These are phyloP conservation scores for Xylaria sp. DNA, from an alignment of 2,329 filamentous ascomycete genomes.

Conservation along the genomic window DNA sequence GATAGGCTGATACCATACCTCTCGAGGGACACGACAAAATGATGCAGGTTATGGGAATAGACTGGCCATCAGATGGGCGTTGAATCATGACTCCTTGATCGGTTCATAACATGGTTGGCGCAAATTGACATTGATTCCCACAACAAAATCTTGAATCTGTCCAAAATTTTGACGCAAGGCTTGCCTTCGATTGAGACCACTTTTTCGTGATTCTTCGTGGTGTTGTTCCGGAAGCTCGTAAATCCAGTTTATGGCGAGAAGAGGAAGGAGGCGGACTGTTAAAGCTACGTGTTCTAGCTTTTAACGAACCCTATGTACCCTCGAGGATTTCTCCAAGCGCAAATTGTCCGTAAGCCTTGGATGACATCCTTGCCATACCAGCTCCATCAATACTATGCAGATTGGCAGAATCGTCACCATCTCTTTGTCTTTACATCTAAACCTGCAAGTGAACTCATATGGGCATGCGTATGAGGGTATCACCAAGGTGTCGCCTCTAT, in stretches of 20 bases:
- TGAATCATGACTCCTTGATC: constrained; percentile 41
- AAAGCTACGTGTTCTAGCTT: background rate
- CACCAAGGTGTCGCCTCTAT: background rate
- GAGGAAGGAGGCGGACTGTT: background rate
- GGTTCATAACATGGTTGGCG: constrained; percentile 39
- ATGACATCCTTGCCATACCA: background rate
- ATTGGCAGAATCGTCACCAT: background rate
- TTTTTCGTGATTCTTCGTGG: constrained; percentile 1
- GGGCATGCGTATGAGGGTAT: background rate
- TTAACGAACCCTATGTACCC: background rate
- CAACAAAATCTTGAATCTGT: constrained; percentile 19
- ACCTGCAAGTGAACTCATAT: no score
- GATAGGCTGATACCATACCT: constrained; percentile 27
- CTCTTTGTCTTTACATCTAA: background rate
- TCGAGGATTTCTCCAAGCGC: background rate
- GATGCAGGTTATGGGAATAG: constrained; percentile 34
- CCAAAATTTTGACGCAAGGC: background rate
- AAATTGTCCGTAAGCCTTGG: background rate
- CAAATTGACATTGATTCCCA: constrained; percentile 36
- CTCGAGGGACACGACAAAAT: constrained; percentile 28
- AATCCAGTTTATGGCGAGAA: background rate
- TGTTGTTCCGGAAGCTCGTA: background rate
- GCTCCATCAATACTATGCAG: background rate
- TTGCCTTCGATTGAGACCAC: background rate
- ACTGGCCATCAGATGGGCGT: constrained; percentile 41